Evolutionary conservation across 768 basidiomycete species (phyloP).

Genomic region (Suillus decipiens): DNA sequence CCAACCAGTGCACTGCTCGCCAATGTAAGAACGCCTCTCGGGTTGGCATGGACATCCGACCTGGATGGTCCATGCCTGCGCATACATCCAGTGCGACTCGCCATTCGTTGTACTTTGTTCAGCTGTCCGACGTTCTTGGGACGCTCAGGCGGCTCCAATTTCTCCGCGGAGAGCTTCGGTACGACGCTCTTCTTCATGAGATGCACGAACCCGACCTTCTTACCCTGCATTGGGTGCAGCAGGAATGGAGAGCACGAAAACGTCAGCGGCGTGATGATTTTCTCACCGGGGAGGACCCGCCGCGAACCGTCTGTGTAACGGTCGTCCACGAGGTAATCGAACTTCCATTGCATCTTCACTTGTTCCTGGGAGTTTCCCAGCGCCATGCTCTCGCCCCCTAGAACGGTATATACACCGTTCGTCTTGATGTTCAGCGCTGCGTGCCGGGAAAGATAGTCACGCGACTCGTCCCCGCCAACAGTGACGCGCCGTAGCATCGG

Average conservation of each 20-base stretch:
- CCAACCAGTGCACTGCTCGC: constrained; percentile 6
- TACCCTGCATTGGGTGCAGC: constrained; percentile 63
- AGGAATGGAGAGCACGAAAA: constrained; percentile 73
- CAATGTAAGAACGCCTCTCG: neutral
- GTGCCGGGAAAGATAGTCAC: constrained; percentile 77
- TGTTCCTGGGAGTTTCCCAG: constrained; percentile 26
- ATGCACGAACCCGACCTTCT: constrained; percentile 68
- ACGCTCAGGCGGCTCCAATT: constrained; percentile 47
- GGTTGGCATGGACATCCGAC: constrained; percentile 24
- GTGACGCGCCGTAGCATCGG: constrained; percentile 74
- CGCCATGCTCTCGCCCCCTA: constrained; percentile 56
- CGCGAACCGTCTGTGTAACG: constrained; percentile 47
- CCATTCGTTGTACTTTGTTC: constrained; percentile 1
- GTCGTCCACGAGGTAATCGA: constrained; percentile 78
- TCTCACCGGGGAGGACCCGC: constrained; percentile 61
- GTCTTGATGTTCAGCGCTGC: constrained; percentile 67
- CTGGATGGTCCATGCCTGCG: constrained; percentile 22
- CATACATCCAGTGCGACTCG: constrained; percentile 5
- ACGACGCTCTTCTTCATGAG: constrained; percentile 70
- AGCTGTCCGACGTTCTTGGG: constrained; percentile 6
- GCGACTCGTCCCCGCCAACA: constrained; percentile 63
- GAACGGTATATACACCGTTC: constrained; percentile 76
- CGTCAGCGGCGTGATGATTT: constrained; percentile 66
- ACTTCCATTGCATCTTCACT: constrained; percentile 65
- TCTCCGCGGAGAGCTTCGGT: constrained; percentile 65